Conservation (phyloP, 2,329 filamentous ascomycete species). For the Coleophoma crateriformis region DNA sequence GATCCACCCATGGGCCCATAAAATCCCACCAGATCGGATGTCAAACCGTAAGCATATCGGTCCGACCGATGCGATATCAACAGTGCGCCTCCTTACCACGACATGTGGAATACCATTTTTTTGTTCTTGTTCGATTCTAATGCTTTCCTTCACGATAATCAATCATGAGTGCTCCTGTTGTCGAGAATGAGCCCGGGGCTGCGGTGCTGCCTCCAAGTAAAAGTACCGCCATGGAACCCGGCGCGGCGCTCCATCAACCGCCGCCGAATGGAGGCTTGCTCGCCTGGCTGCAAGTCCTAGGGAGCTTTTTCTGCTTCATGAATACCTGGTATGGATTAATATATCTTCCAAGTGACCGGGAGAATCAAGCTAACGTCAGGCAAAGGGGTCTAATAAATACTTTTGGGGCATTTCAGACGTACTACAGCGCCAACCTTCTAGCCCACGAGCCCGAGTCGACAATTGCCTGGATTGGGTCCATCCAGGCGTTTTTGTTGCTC, state of each 20-base stretch:
- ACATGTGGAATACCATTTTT: no score
- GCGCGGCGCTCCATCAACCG: background rate
- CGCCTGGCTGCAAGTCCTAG: slow-evolving; percentile 48
- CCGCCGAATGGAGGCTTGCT: slow-evolving; percentile 39
- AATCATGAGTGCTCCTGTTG: no score
- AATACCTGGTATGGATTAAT: slow-evolving; percentile 38
- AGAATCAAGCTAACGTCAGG: background rate
- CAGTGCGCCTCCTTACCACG: no score
- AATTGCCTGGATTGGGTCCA: slow-evolving; percentile 31
- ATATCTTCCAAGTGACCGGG: background rate
- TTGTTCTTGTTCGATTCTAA: no score
- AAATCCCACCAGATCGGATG: no score
- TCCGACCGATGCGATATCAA: no score
- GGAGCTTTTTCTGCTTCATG: slow-evolving; percentile 46
- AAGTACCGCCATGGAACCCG: no score
- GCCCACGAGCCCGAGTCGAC: slow-evolving; percentile 11
- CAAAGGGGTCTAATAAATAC: background rate
- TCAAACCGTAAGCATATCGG: no score
- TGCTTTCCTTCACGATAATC: no score
- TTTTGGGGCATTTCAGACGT: slow-evolving; percentile 27
- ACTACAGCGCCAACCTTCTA: slow-evolving; percentile 27
- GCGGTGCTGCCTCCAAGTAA: no score
- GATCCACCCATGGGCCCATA: no score
- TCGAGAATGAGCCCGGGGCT: no score
- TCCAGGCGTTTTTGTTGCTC: slow-evolving; percentile 26